Evolutionary conservation across 2,329 filamentous ascomycete genomes (phyloP), one percentile per base, ranked within the genome.

Genomic region (Penicillium sp.): DNA sequence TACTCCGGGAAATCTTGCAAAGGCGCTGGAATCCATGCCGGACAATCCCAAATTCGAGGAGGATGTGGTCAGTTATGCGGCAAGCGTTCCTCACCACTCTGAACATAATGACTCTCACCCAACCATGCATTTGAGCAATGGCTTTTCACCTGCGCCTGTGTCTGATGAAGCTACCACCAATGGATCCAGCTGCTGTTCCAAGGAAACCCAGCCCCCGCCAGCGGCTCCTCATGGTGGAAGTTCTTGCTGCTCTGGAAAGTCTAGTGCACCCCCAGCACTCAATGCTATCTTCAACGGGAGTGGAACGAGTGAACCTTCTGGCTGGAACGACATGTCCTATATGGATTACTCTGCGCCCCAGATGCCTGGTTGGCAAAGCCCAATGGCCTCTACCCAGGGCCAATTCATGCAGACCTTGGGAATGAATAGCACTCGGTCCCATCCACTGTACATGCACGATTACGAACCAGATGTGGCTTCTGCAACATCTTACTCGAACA

Each of bases 1-100:
- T 2, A 60, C 65, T 2, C 65, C 69, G 2, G 69, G 71, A 45
- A 68, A 64, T 40, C 60, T 73, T 40, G 65, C 63, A 16, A 71
- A 68, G 49, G 69, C 66, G 24, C 48, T 73, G 25, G 60, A 64
- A 35, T 56, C 61, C 4, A 63, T 69, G 49, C 60, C 64, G 5
- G 58, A 63, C 5, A 60, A 60, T 24, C 53, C 64, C 10, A 60
- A 62, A 16, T 6, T 58, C 2, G 59, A 64, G 14, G 62, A 62
- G 46, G 58, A 54, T 22, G 40, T 44, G 0, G 25, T 53, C 2
- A 55, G 46, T 3, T 43, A 44, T 41, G 13, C 60, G 20, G 43
- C 50, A 7, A 48, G 52, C 16, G 58, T 61, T 25, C 30, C 44
- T 11, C 57, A 53, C 13, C 55, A 50, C 10, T 13, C 48, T 9